These are phyloP conservation scores for Potentilla sterilis DNA, from an alignment of 306 rosid genomes.

Conservation along the genomic window DNA sequence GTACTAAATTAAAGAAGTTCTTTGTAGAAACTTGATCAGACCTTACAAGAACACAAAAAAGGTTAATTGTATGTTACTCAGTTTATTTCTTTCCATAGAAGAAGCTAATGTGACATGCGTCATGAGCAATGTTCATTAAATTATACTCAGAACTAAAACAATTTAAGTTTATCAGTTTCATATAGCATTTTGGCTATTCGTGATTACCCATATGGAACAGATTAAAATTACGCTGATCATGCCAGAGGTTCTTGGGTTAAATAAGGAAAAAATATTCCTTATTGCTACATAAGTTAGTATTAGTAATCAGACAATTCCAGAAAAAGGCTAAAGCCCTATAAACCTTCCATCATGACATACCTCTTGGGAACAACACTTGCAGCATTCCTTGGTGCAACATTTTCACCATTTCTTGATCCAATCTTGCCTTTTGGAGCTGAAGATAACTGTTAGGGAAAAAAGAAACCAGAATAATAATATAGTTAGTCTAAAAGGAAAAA, in stretches of 20 bases:
- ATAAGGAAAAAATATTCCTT: neutral
- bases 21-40: neutral
- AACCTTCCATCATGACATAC: constrained; percentile 23
- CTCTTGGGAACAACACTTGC: constrained; percentile 51
- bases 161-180: neutral
- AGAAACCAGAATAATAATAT: neutral
- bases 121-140: neutral
- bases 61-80: neutral
- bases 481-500: constrained; percentile 12
- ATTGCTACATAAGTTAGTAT: neutral
- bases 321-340: neutral
- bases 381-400: constrained; percentile 56
- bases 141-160: neutral
- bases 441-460: constrained; percentile 55
- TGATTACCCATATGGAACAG: neutral
- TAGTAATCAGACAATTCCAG: neutral
- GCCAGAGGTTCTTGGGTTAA: neutral
- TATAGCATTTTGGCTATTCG: neutral
- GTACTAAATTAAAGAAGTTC: neutral
- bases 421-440: constrained; percentile 97
- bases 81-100: neutral
- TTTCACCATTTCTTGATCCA: constrained; percentile 62
- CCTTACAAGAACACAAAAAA: neutral
- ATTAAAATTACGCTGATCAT: neutral
- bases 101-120: neutral